phyloP scores from a whole-genome alignment of 805 yeast genomes.

The Starmerella vaccinii region DNA sequence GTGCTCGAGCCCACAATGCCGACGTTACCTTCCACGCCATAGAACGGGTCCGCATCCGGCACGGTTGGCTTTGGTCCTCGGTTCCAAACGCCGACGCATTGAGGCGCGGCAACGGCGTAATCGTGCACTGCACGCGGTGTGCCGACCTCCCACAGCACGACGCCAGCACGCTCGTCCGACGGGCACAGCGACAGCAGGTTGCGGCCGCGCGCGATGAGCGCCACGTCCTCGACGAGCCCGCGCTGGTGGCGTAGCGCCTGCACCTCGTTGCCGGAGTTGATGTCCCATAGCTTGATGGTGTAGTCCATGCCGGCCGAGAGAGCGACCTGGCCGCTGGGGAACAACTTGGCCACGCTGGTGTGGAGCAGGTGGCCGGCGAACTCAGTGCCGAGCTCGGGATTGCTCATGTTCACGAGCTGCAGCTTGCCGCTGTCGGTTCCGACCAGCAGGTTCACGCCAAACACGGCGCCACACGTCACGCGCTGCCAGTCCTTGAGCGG shows the following conservation, averaged over 20 bases:
- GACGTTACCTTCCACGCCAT: conserved; percentile 38
- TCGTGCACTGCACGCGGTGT: conserved; percentile 39
- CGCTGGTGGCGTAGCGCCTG: conserved; percentile 46
- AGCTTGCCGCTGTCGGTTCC: conserved; percentile 15
- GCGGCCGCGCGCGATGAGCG: conserved; percentile 53
- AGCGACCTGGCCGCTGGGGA: conserved; percentile 57
- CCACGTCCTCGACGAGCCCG: conserved; percentile 39
- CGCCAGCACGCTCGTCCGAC: conserved; percentile 37
- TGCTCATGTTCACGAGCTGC: not conserved
- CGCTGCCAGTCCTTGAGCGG: conserved; percentile 3
- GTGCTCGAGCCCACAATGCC: conserved; percentile 33
- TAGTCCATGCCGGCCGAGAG: conserved; percentile 52
- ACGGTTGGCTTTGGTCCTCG: not conserved
- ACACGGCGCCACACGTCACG: conserved; percentile 13
- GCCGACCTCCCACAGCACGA: conserved; percentile 63
- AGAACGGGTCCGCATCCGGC: conserved; percentile 25
- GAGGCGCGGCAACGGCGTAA: conserved; percentile 33
- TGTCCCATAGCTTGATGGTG: conserved; percentile 53
- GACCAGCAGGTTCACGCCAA: conserved; percentile 4
- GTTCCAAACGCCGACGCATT: conserved; percentile 4
- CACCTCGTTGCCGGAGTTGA: conserved; percentile 38
- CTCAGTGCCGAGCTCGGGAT: conserved; percentile 18
- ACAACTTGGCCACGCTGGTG: conserved; percentile 38
- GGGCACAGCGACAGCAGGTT: conserved; percentile 47
- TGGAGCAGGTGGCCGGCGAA: conserved; percentile 44